These are phyloP conservation scores for Marasmius sp. DNA, from an alignment of 1,284 basidiomycete species.

Conservation along the genomic window DNA sequence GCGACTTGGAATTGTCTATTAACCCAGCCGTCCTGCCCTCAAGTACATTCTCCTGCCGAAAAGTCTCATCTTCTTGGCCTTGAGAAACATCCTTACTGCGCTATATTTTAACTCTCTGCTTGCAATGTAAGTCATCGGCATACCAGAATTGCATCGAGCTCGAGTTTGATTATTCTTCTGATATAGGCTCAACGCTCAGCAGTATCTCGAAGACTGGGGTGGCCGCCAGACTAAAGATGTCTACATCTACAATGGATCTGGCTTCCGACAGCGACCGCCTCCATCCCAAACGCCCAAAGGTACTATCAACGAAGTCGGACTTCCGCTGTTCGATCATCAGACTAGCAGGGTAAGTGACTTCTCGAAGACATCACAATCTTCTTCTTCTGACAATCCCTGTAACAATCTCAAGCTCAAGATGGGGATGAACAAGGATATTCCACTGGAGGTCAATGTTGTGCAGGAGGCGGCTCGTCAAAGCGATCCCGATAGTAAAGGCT, in stretches of 20 bases:
- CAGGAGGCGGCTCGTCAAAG: not conserved
- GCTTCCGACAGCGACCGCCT: not conserved
- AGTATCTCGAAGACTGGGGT: not conserved
- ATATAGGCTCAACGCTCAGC: not conserved
- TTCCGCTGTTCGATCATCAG: not conserved
- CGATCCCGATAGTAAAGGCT: no score
- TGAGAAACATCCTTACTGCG: not conserved
- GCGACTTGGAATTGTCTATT: not conserved
- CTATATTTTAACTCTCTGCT: not conserved
- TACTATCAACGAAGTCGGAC: not conserved
- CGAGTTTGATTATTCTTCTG: not conserved
- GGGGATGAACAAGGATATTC: not conserved
- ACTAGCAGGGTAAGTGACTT: not conserved
- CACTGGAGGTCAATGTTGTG: not conserved
- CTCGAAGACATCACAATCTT: not conserved
- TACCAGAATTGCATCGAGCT: not conserved
- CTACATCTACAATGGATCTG: not conserved
- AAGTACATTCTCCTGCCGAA: not conserved
- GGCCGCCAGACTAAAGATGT: not conserved
- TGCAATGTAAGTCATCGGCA: not conserved
- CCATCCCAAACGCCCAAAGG: not conserved
- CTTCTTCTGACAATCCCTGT: not conserved
- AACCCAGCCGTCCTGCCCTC: not conserved
- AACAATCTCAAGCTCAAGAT: not conserved
- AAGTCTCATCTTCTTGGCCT: not conserved